Evolutionary conservation across 148 eudicot species (phyloP), one percentile per base, ranked within the genome.

Genomic region (Camellia lanceoleosa): DNA sequence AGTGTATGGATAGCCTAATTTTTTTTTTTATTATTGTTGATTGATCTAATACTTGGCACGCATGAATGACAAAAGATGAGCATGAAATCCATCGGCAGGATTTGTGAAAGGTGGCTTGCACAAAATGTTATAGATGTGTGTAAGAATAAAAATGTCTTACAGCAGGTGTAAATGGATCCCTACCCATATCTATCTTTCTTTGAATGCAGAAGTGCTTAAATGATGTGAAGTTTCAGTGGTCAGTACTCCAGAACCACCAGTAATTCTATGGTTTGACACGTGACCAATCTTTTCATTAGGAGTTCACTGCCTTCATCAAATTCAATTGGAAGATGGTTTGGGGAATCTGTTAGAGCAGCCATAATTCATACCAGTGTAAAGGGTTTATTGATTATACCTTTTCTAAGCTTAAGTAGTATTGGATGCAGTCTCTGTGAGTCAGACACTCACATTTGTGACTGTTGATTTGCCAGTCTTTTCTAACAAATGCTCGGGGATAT

Each of bases 321-420:
- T 83, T 94, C 98, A 80, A 82, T 97, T 85, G 93, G 88, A 51
- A 93, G 99, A 78, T 97, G 99, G 99, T 92, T 92, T 84, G 99
- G 99, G 74, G 99, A 97, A 86, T 92, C 98, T 84, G 96, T 97
- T 59, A 92, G 94, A 84, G 89, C 94, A 62, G 97, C 97, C 43
- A 90, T 92, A 77, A 60, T 94, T 46, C 88, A 87, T 73, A 84
- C 93, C 30, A 84, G 79, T 89, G 99, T 96, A 85, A 82, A 78
- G 20, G 15, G 42, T 76, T 78, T 71, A 68, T 13, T 2, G 30
- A 55, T 44, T 71, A 44, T 18, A 14, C 19, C 41, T 76, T 46
- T 41, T 55, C 5, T 30, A 7, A 54, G 8, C 15, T 13, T 15
- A 52, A n/a, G n/a, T 58, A 3, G n/a, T 54, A 23, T 76, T 66